Percentiles rank a stretch among this genome's conserved stretches.
phyloP scores from a whole-genome alignment of 192 early-diverging fungal genomes.

The Backusella psychrophila region DNA sequence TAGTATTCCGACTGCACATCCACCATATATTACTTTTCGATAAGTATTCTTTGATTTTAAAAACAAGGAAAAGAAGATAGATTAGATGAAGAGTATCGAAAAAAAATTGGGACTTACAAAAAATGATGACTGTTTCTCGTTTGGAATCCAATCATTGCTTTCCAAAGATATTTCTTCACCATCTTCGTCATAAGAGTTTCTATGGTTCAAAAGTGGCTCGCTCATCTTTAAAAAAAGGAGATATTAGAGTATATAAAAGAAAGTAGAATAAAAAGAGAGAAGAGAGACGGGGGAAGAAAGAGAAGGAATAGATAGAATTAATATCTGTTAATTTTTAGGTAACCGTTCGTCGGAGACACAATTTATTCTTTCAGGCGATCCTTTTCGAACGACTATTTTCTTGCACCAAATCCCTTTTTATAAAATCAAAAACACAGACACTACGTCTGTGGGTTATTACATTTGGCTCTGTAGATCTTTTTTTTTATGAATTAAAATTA shows the following conservation, averaged over 20 bases:
- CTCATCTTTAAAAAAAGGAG: not conserved
- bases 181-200: not conserved
- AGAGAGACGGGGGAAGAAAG: not conserved
- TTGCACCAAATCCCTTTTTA: not conserved
- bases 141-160: not conserved
- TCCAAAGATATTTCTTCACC: slow-evolving; percentile 9
- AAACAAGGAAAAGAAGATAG: not conserved
- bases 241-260: not conserved
- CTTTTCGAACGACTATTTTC: not conserved
- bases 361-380: not conserved
- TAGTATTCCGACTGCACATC: not conserved
- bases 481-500: not conserved
- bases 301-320: not conserved
- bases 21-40: not conserved
- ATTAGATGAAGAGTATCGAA: not conserved
- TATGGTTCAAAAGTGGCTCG: not conserved
- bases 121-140: not conserved
- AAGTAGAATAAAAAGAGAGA: not conserved
- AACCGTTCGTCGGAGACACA: not conserved
- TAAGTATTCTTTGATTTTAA: not conserved
- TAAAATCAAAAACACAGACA: slow-evolving; percentile 4
- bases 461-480: not conserved
- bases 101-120: not conserved
- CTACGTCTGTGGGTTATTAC: not conserved
- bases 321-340: not conserved